Conservation (phyloP, 2,329 filamentous ascomycete genomes). For the Aspergillus thermomutatus region DNA sequence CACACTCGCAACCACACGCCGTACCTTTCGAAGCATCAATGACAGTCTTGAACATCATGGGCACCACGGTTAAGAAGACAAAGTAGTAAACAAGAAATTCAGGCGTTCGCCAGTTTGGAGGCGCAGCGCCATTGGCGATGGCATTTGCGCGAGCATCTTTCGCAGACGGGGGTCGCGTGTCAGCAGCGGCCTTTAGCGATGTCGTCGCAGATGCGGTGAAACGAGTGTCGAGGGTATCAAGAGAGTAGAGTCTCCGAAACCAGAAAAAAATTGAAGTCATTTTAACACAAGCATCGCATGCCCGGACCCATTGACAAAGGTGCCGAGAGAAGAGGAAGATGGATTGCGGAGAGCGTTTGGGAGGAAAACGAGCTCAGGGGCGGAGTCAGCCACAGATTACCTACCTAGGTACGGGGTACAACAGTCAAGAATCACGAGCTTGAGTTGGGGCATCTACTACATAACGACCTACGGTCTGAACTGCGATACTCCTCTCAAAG, state of each 20-base stretch:
- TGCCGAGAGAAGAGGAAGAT: constrained; percentile 2
- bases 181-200: constrained; percentile 59
- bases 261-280: constrained; percentile 47
- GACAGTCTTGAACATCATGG: constrained; percentile 87
- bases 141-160: constrained; percentile 38
- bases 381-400: constrained; percentile 2
- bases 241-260: constrained; percentile 57
- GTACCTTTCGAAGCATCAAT: constrained; percentile 80
- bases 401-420: neutral
- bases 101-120: constrained; percentile 76
- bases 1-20: constrained; percentile 22
- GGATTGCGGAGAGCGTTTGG: constrained; percentile 7
- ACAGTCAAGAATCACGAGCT: neutral
- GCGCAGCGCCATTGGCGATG: constrained; percentile 48
- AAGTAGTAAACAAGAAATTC: constrained; percentile 84
- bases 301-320: constrained; percentile 10
- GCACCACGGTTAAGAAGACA: constrained; percentile 63
- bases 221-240: constrained; percentile 67
- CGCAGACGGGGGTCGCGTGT: constrained; percentile 43
- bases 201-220: constrained; percentile 69
- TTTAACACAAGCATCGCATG: constrained; percentile 32
- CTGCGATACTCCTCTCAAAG: neutral
- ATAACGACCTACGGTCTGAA: neutral
- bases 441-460: neutral
- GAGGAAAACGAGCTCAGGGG: constrained; percentile 18